Evolutionary conservation across 2,329 filamentous ascomycete genomes (phyloP), one percentile per base, ranked within the genome.

Genomic region (Cytospora mali): DNA sequence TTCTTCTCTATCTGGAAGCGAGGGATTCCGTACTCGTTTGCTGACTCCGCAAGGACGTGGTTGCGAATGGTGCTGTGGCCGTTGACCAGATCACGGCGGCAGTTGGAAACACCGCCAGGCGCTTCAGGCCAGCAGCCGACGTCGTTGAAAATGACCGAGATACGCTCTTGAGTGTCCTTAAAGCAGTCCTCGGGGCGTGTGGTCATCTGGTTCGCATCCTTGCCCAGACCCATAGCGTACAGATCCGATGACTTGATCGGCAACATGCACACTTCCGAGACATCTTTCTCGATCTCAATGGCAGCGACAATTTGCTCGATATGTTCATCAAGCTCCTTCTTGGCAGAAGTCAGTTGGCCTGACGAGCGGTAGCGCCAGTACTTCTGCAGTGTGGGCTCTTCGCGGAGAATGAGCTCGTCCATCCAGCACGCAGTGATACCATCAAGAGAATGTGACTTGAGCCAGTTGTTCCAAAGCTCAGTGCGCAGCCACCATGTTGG

Each of bases 1-100:
- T 83, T 84, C 67, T 77, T 77, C 71, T 84, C 82, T 0, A 82
- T 80, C 69, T 84, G 82, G 70, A 83, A 82, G 21, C 82, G 79
- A 6, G 82, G 82, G 23, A 83, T 76, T 31, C 82, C 82, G 64
- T 79, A 84, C 64, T 84, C 82, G 67, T 83, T 83, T 10, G 81
- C 81, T 6, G 80, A 80, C 71, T 84, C 82, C 55, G 80, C 81
- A 50, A 84, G 73, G 67, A 84, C 81, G 67, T 84, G 81, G 74
- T 81, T 83, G 61, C 81, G 79, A 66, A 84, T 81, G 0, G 80
- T 82, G 50, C 75, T 75, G 65, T 83, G 78, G 16, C 79, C 80
- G 67, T 84, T 82, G 69, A 84, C 80, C 69, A 84, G 76, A 68
- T 84, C 82, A 50, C 82, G 76, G 48, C 82, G 75, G 71, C 82